A percentile compares a stretch with the other conserved stretches of the same genome.
Evolutionary conservation across 2,329 filamentous ascomycete species (phyloP).

Genomic region (Penicillium sp.): DNA sequence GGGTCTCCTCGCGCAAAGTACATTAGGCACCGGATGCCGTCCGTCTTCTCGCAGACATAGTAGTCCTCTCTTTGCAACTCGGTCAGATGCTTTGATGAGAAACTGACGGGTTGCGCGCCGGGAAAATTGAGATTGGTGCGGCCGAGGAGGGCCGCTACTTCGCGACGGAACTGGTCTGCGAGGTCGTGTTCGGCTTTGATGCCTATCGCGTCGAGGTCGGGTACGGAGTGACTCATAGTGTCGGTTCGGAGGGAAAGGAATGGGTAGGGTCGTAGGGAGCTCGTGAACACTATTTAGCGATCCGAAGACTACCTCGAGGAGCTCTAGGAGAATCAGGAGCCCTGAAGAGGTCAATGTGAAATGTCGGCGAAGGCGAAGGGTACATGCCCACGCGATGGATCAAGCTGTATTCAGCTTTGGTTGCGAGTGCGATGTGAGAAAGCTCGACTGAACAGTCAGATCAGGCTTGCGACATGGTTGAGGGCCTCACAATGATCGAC

Average conservation of each 20-base stretch:
- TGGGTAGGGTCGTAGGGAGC: not conserved
- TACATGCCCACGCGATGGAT: conserved; percentile 2
- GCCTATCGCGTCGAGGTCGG: conserved; percentile 47
- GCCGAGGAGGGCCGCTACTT: conserved; percentile 70
- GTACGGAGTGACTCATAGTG: conserved; percentile 38
- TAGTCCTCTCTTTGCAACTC: conserved; percentile 82
- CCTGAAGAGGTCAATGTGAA: conserved; percentile 11
- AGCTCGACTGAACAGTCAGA: conserved; percentile 2
- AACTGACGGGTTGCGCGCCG: conserved; percentile 90
- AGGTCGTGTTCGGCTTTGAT: conserved; percentile 60
- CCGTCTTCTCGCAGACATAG: conserved; percentile 97
- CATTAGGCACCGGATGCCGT: conserved; percentile 91
- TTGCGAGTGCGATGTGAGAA: not conserved
- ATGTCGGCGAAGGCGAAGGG: conserved; percentile 1
- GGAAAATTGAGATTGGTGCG: conserved; percentile 68
- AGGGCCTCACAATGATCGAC: conserved; percentile 12
- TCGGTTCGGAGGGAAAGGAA: not conserved
- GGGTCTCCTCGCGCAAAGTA: conserved; percentile 62
- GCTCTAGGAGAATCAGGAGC: conserved; percentile 1
- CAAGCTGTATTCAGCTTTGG: not conserved
- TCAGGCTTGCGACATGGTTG: conserved; percentile 5
- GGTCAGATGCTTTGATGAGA: conserved; percentile 72
- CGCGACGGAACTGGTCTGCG: conserved; percentile 58
- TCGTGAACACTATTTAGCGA: not conserved
- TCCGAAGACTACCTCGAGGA: conserved; percentile 1